A percentile compares a stretch with the other conserved stretches of the same genome.
These are phyloP conservation scores for Trametopsis cervina DNA, from an alignment of 768 basidiomycete species.

Conservation along the genomic window DNA sequence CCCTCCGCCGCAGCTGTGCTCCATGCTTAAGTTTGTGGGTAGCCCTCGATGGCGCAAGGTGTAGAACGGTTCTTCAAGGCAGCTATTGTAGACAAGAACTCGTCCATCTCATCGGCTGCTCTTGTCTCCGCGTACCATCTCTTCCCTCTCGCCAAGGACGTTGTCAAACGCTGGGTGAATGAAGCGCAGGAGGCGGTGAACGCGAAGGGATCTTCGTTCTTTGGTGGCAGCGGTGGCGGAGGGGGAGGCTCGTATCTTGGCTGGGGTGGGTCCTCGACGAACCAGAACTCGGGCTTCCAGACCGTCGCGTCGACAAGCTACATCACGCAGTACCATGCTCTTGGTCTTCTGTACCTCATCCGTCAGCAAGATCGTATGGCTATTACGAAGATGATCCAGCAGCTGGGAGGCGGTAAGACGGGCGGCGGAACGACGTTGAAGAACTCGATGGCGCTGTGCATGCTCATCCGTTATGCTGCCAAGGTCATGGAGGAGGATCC, in stretches of 20 bases:
- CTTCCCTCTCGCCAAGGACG: constrained; percentile 88
- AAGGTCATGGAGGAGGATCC: constrained; percentile 99
- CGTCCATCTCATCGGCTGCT: constrained; percentile 92
- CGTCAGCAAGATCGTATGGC: constrained; percentile 99
- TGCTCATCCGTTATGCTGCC: constrained; percentile 97
- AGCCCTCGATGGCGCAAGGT: constrained; percentile 99
- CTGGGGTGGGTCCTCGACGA: constrained; percentile 53
- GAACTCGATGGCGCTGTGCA: constrained; percentile 96
- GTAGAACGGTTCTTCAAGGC: constrained; percentile 99
- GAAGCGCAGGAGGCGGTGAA: constrained; percentile 96
- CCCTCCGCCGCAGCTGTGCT: constrained; percentile 1
- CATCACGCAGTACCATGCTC: constrained; percentile 94
- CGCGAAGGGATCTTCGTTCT: constrained; percentile 76
- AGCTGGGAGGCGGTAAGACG: constrained; percentile 84
- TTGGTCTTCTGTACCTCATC: constrained; percentile 90
- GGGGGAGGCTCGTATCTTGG: constrained; percentile 59
- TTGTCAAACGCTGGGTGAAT: constrained; percentile 99
- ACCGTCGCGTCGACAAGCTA: constrained; percentile 83
- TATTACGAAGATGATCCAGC: constrained; percentile 98
- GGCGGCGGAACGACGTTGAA: constrained; percentile 80
- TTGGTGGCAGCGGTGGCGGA: constrained; percentile 34
- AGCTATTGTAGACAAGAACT: constrained; percentile 94
- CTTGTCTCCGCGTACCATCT: constrained; percentile 97
- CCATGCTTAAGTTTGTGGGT: constrained; percentile 11
- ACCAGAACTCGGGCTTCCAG: constrained; percentile 54